phyloP scores from a whole-genome alignment of 1,284 basidiomycete species.

The Leccinum variabile region DNA sequence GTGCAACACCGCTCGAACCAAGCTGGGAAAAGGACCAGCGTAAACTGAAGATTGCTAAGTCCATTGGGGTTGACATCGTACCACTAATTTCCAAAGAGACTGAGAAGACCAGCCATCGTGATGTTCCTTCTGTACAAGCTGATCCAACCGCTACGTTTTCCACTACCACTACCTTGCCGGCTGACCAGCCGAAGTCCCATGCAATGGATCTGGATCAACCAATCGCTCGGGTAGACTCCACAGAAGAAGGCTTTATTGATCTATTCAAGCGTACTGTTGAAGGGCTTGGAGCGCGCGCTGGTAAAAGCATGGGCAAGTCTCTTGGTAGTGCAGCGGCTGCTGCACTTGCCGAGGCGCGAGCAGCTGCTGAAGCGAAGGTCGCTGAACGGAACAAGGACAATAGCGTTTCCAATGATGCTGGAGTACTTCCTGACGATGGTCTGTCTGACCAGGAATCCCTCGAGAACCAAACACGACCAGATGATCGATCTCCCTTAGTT shows the following conservation, averaged over 20 bases:
- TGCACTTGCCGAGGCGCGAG: conserved; percentile 67
- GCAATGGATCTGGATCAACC: conserved; percentile 19
- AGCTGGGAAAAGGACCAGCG: conserved; percentile 42
- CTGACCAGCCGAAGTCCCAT: conserved; percentile 10
- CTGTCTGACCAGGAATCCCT: conserved; percentile 5
- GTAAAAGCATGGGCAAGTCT: conserved; percentile 65
- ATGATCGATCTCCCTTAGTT: background rate
- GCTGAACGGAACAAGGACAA: conserved; percentile 58
- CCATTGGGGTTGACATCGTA: conserved; percentile 36
- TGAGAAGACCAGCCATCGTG: conserved; percentile 7
- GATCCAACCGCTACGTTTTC: conserved; percentile 3
- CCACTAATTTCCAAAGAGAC: conserved; percentile 31
- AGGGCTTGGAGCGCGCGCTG: conserved; percentile 58
- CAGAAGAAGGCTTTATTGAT: conserved; percentile 52
- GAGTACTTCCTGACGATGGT: conserved; percentile 16
- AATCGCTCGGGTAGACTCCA: conserved; percentile 17
- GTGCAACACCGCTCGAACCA: conserved; percentile 15
- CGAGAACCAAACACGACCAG: conserved; percentile 19
- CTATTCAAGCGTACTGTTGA: conserved; percentile 68
- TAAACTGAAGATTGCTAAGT: conserved; percentile 51
- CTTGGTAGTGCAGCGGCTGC: conserved; percentile 54
- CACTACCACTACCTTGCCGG: background rate
- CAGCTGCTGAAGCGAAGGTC: conserved; percentile 68
- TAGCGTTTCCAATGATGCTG: conserved; percentile 36
- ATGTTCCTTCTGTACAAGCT: conserved; percentile 8